A percentile compares a stretch with the other conserved stretches of the same genome.
Evolutionary conservation across 495 filamentous ascomycete genomes (phyloP).

Genomic region (Neurospora sp.): DNA sequence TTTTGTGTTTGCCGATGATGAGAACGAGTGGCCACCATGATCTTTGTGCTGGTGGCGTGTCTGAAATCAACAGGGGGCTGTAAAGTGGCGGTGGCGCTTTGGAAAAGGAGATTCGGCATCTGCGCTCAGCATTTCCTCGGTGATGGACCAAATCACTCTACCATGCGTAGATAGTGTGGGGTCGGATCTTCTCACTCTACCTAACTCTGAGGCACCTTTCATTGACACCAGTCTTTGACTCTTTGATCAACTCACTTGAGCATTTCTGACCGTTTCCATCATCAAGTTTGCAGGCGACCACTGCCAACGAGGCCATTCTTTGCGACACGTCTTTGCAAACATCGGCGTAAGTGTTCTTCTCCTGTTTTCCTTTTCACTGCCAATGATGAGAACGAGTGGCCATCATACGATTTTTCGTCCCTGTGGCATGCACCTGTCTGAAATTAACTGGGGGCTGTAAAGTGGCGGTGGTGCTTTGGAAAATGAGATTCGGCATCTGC

Average conservation of each 20-base stretch:
- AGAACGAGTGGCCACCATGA: background rate
- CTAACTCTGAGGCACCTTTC: background rate
- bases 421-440: background rate
- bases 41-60: background rate
- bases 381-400: background rate
- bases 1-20: background rate
- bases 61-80: background rate
- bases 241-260: background rate
- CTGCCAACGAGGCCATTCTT: too few relatives aligned
- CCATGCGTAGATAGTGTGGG: background rate
- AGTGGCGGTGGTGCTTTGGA: background rate
- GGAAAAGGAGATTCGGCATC: background rate
- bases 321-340: too few relatives aligned
- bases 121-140: background rate
- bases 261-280: background rate
- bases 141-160: background rate
- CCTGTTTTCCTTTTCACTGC: background rate
- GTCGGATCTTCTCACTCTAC: background rate
- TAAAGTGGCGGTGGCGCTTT: background rate
- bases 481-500: background rate
- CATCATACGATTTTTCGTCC: background rate
- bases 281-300: too few relatives aligned
- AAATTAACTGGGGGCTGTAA: background rate
- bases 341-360: too few relatives aligned
- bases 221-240: background rate